phyloP scores from a whole-genome alignment of 2,329 filamentous ascomycete genomes.

The Periconia sp. region DNA sequence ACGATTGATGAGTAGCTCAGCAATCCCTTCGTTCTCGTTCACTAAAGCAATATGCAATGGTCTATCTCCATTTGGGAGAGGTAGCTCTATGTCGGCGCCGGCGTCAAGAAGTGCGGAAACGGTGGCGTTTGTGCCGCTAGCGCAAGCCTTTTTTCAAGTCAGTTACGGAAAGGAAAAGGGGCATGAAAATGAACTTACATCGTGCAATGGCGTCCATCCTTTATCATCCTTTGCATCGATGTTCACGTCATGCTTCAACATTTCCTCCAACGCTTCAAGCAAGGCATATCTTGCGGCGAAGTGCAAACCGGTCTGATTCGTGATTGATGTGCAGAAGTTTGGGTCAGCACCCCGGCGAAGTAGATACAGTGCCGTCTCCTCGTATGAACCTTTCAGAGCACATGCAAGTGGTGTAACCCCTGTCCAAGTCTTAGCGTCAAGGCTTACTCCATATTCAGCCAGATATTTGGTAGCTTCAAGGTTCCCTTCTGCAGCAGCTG shows the following conservation, averaged over 20 bases:
- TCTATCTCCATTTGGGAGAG: slow-evolving; percentile 11
- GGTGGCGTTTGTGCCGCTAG: slow-evolving; percentile 8
- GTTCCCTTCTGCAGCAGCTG: slow-evolving; percentile 20
- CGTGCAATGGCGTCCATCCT: slow-evolving; percentile 20
- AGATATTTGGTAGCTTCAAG: slow-evolving; percentile 13
- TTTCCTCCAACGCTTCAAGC: background rate
- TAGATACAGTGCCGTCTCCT: slow-evolving; percentile 18
- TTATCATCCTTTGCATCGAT: slow-evolving; percentile 12
- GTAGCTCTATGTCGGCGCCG: slow-evolving; percentile 21
- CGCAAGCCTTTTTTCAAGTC: slow-evolving; percentile 14
- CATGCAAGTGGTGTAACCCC: slow-evolving; percentile 23
- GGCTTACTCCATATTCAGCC: slow-evolving; percentile 8
- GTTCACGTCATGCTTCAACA: slow-evolving; percentile 9
- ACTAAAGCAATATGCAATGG: slow-evolving; percentile 25
- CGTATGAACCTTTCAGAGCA: slow-evolving; percentile 16
- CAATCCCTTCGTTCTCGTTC: slow-evolving; percentile 12
- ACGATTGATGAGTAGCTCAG: slow-evolving; percentile 15
- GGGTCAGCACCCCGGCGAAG: slow-evolving; percentile 15
- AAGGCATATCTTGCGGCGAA: slow-evolving; percentile 13
- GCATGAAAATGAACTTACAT: slow-evolving; percentile 4
- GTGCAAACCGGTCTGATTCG: slow-evolving; percentile 16
- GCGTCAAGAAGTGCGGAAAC: slow-evolving; percentile 20
- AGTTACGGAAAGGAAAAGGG: background rate
- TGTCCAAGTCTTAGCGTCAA: slow-evolving; percentile 15
- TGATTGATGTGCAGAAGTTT: slow-evolving; percentile 3